Percentiles rank a stretch among this genome's conserved stretches.
Evolutionary conservation across 2,329 filamentous ascomycete genomes (phyloP).

Genomic region (Botrytis cinerea): DNA sequence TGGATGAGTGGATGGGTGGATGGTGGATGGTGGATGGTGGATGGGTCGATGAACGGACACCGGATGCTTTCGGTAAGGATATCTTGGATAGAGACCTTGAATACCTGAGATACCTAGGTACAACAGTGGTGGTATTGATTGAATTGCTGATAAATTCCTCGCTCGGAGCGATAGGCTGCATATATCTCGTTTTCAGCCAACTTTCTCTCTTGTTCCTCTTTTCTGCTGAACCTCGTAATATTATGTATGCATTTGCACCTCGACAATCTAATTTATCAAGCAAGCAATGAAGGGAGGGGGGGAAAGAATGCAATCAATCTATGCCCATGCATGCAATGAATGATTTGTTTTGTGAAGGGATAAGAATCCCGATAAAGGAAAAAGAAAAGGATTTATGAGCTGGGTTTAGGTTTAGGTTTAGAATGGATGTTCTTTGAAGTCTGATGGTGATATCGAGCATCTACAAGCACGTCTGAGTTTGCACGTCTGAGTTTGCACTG

Average conservation of each 20-base stretch:
- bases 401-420: neutral
- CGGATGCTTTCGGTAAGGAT: slow-evolving; percentile 2
- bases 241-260: neutral
- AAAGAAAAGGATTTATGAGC: neutral
- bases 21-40: neutral
- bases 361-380: neutral
- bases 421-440: neutral
- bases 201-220: neutral
- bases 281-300: neutral
- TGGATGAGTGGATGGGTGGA: neutral
- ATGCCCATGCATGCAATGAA: neutral
- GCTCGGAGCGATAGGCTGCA: neutral
- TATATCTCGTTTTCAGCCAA: slow-evolving; percentile 2
- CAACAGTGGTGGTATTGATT: neutral
- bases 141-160: slow-evolving; percentile 6
- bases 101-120: no score
- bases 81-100: neutral
- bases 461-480: neutral
- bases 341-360: neutral
- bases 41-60: slow-evolving; percentile 10
- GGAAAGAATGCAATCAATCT: neutral
- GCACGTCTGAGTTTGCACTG: neutral
- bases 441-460: neutral
- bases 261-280: neutral
- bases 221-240: neutral